Percentiles rank a stretch among this genome's conserved stretches.
These are phyloP conservation scores for Apiospora sp. DNA, from an alignment of 2,329 filamentous ascomycete species.

Conservation along the genomic window DNA sequence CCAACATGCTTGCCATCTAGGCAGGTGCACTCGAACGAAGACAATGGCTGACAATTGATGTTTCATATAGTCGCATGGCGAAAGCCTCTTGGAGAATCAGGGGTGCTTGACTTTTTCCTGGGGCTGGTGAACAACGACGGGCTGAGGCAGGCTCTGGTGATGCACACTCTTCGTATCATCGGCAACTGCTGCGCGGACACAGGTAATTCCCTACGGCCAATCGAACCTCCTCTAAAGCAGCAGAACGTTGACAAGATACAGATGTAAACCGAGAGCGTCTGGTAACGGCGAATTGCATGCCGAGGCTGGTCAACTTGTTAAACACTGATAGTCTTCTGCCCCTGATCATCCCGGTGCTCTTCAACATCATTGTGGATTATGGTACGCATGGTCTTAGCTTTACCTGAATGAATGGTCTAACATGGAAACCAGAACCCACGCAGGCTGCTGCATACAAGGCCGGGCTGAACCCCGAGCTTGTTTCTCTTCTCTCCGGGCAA, in stretches of 20 bases:
- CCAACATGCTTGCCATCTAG: not conserved
- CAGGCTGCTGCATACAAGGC: slow-evolving; percentile 63
- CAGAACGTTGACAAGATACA: slow-evolving; percentile 35
- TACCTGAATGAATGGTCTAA: not conserved
- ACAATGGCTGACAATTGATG: slow-evolving; percentile 30
- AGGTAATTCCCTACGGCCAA: slow-evolving; percentile 43
- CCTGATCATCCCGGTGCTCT: slow-evolving; percentile 66
- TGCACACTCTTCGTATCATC: slow-evolving; percentile 64
- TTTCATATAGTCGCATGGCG: slow-evolving; percentile 60
- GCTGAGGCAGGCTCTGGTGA: slow-evolving; percentile 52
- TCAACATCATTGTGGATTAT: slow-evolving; percentile 70
- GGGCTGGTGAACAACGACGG: slow-evolving; percentile 50
- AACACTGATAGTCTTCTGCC: slow-evolving; percentile 55
- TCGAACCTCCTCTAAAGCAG: slow-evolving; percentile 2
- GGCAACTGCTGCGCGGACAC: slow-evolving; percentile 71
- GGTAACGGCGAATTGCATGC: slow-evolving; percentile 56
- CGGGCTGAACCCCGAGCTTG: slow-evolving; percentile 56
- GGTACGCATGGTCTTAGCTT: slow-evolving; percentile 50
- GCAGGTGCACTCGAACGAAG: not conserved
- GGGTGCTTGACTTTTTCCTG: slow-evolving; percentile 65
- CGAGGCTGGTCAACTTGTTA: slow-evolving; percentile 57
- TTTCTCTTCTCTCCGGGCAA: slow-evolving; percentile 57
- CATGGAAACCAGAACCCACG: slow-evolving; percentile 57
- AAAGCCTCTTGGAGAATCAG: slow-evolving; percentile 63
- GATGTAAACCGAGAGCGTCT: slow-evolving; percentile 68